These are phyloP conservation scores for Tetracladium maxilliforme DNA, from an alignment of 2,329 filamentous ascomycete genomes.

Conservation along the genomic window DNA sequence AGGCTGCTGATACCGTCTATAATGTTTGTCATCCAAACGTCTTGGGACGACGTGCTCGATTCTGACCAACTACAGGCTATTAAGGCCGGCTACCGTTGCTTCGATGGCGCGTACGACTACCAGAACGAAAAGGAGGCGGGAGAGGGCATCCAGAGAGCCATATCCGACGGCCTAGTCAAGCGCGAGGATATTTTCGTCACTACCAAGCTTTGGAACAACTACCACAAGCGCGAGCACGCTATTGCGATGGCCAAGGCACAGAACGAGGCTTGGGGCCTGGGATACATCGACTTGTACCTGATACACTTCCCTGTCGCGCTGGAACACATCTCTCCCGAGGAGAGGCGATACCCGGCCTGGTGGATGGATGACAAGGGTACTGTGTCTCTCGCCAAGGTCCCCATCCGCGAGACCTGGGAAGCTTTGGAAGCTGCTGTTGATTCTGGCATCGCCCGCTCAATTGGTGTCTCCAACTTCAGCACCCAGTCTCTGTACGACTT, in stretches of 20 bases:
- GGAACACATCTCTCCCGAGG: conserved; percentile 24
- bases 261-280: conserved; percentile 41
- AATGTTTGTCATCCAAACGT: too few species aligned
- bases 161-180: conserved; percentile 43
- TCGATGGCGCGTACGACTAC: conserved; percentile 41
- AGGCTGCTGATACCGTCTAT: conserved; percentile 52
- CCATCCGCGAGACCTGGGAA: conserved; percentile 39
- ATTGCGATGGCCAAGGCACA: conserved; percentile 43
- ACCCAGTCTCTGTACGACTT: conserved; percentile 43
- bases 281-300: conserved; percentile 37
- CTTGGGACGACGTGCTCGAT: too few species aligned
- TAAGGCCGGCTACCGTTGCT: conserved; percentile 35
- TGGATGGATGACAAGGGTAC: conserved; percentile 28
- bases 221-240: conserved; percentile 47
- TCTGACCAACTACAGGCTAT: conserved; percentile 26
- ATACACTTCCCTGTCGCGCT: conserved; percentile 34
- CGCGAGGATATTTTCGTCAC: conserved; percentile 51
- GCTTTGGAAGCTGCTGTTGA: conserved; percentile 29
- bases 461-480: conserved; percentile 48
- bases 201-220: conserved; percentile 54
- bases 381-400: conserved; percentile 26
- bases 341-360: conserved; percentile 18
- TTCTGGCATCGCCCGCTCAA: conserved; percentile 35
- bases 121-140: conserved; percentile 53
- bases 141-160: conserved; percentile 41